Percentiles rank a stretch among this genome's conserved stretches.
Evolutionary conservation across 441 rosid genomes (phyloP).

Genomic region (Erysimum pusillum): DNA sequence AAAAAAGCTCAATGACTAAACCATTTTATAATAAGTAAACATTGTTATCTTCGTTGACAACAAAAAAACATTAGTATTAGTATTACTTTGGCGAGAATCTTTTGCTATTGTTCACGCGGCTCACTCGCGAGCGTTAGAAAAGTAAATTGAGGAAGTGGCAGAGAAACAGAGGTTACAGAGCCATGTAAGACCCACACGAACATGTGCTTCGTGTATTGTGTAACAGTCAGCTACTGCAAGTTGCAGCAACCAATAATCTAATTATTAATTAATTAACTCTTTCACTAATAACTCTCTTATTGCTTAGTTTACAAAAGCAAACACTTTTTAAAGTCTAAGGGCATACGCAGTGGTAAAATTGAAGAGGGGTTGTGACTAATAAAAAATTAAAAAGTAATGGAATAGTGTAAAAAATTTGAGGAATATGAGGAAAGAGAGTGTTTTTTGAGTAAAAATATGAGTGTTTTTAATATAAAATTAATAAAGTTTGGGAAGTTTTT

Average conservation of each 20-base stretch:
- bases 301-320: conserved; percentile 30
- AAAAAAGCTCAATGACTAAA: too few species aligned
- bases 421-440: too few species aligned
- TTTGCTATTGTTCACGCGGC: not conserved
- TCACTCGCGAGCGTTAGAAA: conserved; percentile 10
- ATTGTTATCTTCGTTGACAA: too few species aligned
- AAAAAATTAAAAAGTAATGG: too few species aligned
- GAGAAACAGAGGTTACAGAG: conserved; percentile 27
- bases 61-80: too few species aligned
- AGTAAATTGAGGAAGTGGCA: conserved; percentile 19
- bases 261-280: not conserved
- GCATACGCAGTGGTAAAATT: too few species aligned
- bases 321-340: not conserved
- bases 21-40: too few species aligned
- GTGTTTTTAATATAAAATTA: too few species aligned
- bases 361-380: too few species aligned
- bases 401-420: too few species aligned
- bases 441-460: too few species aligned
- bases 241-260: conserved; percentile 14
- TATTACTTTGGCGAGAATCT: not conserved
- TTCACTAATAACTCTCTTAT: not conserved
- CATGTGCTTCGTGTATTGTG: conserved; percentile 36
- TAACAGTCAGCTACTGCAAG: conserved; percentile 31
- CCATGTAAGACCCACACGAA: conserved; percentile 14
- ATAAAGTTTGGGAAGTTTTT: too few species aligned